Evolutionary conservation across 805 yeast genomes (phyloP).

Genomic region (Cephaloascus fragrans): DNA sequence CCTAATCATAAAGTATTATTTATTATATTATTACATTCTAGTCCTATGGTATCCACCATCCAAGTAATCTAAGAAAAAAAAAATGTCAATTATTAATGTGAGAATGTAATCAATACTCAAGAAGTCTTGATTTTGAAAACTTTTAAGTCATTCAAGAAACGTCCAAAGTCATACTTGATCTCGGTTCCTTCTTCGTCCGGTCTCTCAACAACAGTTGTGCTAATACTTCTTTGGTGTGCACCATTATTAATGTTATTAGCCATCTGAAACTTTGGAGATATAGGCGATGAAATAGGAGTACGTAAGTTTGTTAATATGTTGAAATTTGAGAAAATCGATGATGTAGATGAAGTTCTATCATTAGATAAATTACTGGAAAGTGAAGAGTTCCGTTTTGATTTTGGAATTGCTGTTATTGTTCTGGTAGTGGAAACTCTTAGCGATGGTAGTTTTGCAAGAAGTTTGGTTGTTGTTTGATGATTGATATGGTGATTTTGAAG

Average conservation of each 20-base stretch:
- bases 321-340: neutral
- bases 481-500: neutral
- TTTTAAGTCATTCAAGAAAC: neutral
- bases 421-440: too few species aligned
- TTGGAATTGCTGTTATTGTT: neutral
- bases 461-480: neutral
- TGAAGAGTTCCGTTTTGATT: neutral
- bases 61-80: too few species aligned
- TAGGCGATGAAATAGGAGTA: neutral
- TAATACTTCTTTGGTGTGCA: neutral
- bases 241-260: too few species aligned
- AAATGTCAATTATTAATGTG: too few species aligned
- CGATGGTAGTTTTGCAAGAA: neutral
- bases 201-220: neutral
- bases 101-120: too few species aligned
- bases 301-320: neutral
- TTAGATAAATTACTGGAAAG: neutral
- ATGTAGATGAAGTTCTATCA: neutral
- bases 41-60: too few species aligned
- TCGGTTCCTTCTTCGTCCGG: neutral
- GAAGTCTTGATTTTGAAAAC: neutral
- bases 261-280: too few species aligned
- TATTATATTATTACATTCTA: too few species aligned
- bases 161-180: neutral
- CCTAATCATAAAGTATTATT: too few species aligned